Base-by-base conservation (phyloP, 2,329 filamentous ascomycete genomes). In the Shiraia bambusicola region DNA sequence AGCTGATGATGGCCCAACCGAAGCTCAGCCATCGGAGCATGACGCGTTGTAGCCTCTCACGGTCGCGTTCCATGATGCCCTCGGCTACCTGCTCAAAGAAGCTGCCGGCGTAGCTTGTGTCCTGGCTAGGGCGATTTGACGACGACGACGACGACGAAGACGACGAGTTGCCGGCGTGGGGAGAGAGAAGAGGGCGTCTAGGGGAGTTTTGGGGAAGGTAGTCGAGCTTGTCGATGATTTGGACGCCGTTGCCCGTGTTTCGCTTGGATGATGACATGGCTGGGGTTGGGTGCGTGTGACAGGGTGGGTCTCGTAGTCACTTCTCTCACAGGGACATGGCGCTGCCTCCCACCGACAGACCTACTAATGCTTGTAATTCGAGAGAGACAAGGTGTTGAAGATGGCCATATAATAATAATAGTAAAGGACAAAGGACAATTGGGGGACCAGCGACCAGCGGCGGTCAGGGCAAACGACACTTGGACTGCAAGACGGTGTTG, bases 31-130 rank as follows among this genome's bases (percentile, higher is more conserved):
- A 76, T 40, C 80, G 72, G 3, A 76, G 58, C 6, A 76, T 65
- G 51, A 80, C 72, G 51, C 70, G 75, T 48, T 74, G 74, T 70
- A 83, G 73, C 49, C 69, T 74, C 54, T 67, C 63, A 42, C 79
- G 72, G 61, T 83, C 80, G 43, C 77, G 74, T 50, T 78, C 75
- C 39, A 78, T 73, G 53, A 83, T 80, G 52, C 78, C 80, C 39
- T 79, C 77, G 22, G 80, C 80, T 9, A 83, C 78, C 55, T 83
- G 74, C 42, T 74, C 79, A 60, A 84, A 77, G 59, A 84, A 78
- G 65, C 69, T 75, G 45, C 74, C 74, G 36, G 73, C 72, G 61
- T 72, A 71, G 57, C 72, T 75, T 42, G 63, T 71, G 43, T 69
- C 66, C 44, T 70, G 66, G 45, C 70, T 74, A 27, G 57, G 62